Conservation (phyloP, 2,329 filamentous ascomycete species). For the Phialophora macrospora region DNA sequence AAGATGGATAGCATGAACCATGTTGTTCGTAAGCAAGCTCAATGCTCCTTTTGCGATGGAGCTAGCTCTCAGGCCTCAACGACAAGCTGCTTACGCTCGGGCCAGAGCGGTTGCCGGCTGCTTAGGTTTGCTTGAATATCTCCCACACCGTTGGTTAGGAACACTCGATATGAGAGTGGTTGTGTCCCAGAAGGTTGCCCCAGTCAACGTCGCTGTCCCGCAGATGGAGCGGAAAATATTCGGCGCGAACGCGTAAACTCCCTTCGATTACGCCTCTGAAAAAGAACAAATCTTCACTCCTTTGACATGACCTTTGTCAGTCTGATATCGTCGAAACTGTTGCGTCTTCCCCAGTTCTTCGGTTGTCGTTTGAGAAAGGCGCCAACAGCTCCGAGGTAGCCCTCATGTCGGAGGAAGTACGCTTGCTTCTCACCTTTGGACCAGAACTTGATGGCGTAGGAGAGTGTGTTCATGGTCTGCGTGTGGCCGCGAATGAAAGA, state of each 20-base stretch:
- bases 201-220: not conserved
- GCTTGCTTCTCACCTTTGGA: constrained; percentile 91
- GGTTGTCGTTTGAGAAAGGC: constrained; percentile 93
- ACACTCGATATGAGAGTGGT: not conserved
- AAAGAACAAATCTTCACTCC: constrained; percentile 22
- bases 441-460: constrained; percentile 98
- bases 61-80: not conserved
- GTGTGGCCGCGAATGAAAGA: constrained; percentile 95
- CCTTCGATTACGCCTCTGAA: not conserved
- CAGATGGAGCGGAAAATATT: not conserved
- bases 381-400: constrained; percentile 90
- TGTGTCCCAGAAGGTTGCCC: not conserved
- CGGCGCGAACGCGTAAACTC: not conserved
- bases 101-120: not conserved
- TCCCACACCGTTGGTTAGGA: not conserved
- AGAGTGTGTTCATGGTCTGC: constrained; percentile 97
- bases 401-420: constrained; percentile 93
- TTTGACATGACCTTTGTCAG: constrained; percentile 33
- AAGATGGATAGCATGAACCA: not conserved
- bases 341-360: constrained; percentile 84
- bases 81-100: not conserved
- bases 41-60: not conserved
- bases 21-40: not conserved
- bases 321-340: constrained; percentile 67
- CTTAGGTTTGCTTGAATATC: not conserved